Conservation (phyloP, 2,329 filamentous ascomycete species). For the Beauveria scarabaeidicola region DNA sequence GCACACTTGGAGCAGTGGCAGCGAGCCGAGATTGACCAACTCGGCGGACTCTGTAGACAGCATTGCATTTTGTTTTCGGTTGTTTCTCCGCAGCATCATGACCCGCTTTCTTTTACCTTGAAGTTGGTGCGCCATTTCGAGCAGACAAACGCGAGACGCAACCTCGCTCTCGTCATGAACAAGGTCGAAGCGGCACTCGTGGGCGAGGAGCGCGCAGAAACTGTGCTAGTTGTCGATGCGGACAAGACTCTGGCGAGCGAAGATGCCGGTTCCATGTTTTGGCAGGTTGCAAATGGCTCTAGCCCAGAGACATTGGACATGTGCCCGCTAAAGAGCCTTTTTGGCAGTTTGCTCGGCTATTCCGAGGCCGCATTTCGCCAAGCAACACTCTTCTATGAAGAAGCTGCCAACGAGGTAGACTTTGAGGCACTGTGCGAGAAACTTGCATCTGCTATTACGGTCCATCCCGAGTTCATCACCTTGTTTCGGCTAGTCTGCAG, state of each 20-base stretch:
- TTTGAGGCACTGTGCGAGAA: conserved; percentile 38
- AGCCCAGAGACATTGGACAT: not conserved
- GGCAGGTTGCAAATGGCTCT: conserved; percentile 22
- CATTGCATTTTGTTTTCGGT: conserved; percentile 39
- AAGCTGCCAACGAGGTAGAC: conserved; percentile 23
- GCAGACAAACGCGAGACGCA: conserved; percentile 24
- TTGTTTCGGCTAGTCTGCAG: conserved; percentile 29
- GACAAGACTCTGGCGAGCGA: conserved; percentile 45
- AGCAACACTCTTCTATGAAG: conserved; percentile 43
- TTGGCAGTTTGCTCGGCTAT: conserved; percentile 38
- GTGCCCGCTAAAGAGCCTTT: conserved; percentile 35
- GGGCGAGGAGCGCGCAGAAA: conserved; percentile 23
- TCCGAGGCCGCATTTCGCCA: conserved; percentile 48
- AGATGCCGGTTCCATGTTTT: conserved; percentile 45
- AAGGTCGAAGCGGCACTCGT: conserved; percentile 27
- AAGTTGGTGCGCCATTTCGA: conserved; percentile 13
- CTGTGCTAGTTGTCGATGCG: conserved; percentile 47
- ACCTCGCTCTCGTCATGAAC: conserved; percentile 23
- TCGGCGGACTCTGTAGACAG: conserved; percentile 35
- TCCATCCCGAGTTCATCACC: conserved; percentile 39
- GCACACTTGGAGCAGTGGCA: conserved; percentile 40
- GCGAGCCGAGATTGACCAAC: conserved; percentile 31
- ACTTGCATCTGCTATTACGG: conserved; percentile 30
- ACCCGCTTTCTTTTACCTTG: not conserved
- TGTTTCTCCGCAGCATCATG: conserved; percentile 22